Evolutionary conservation across 129 eudicot species (phyloP), one percentile per base, ranked within the genome.

Genomic region (Oenanthe sinensis): DNA sequence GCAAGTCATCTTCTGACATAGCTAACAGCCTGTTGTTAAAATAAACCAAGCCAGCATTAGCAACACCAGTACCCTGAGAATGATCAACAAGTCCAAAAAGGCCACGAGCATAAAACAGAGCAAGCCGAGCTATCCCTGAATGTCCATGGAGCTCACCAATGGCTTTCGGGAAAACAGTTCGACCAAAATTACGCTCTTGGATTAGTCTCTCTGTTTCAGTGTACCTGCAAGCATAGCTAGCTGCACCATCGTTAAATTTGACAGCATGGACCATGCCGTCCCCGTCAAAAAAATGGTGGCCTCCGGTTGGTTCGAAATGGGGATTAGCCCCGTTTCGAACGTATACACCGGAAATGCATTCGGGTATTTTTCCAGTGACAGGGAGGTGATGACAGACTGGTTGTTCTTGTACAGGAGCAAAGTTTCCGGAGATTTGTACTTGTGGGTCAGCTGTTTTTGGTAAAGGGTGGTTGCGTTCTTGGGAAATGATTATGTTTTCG

Each of bases 201-300:
- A 86, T 76, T 4, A 88, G 85, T 63, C 92, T 81, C 8, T 86
- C 45, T 5, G 92, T 88, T 75, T 88, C 83, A 14, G 90, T 86
- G 52, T 84, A 80, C 77, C 85, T 78, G 82, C 92, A 88, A 1
- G 92, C 81, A 68, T 88, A 88, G 68, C 90, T 86, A 3, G 88
- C 92, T 15, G 83, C 73, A 37, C 83, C 84, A 8, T 81, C 79
- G 20, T 84, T 50, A 12, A 88, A 70, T 2, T 11, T 78, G 45
- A 88, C 88, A 3, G 92, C 92, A 40, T 88, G 92, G 62, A 88
- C 92, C 92, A 88, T 88, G 6, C 92, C 92, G 26, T 88, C 92
- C 40, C 92, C 92, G 77, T 88, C 92, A 36, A 88, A 88, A 20
- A 88, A 75, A 54, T 88, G 92, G 50, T 88, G 92, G 0, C 92